These are phyloP conservation scores for Russula earlei DNA, from an alignment of 768 basidiomycete genomes.

Conservation along the genomic window DNA sequence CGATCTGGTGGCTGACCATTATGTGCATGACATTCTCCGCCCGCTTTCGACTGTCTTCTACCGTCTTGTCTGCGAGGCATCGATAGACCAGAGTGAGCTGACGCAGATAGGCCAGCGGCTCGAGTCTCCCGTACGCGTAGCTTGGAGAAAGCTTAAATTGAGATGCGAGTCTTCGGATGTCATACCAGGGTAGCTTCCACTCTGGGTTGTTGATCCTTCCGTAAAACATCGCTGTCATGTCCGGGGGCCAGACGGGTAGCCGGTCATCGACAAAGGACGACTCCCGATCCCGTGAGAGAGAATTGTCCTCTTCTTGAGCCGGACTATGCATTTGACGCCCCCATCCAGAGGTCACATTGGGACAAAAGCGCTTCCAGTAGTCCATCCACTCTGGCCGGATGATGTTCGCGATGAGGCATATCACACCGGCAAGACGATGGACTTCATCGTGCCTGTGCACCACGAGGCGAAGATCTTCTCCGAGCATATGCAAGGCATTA, in stretches of 20 bases:
- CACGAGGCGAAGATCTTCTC: constrained; percentile 56
- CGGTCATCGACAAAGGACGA: constrained; percentile 53
- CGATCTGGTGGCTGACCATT: constrained; percentile 42
- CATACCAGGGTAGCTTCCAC: constrained; percentile 45
- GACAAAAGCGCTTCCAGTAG: constrained; percentile 82
- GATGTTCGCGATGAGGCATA: constrained; percentile 51
- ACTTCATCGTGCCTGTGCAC: constrained; percentile 48
- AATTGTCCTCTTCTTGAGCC: background rate
- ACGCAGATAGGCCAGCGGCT: constrained; percentile 47
- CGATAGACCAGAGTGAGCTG: constrained; percentile 49
- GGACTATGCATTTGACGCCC: constrained; percentile 22
- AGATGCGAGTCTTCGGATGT: constrained; percentile 34
- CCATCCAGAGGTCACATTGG: constrained; percentile 53
- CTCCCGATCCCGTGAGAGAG: constrained; percentile 3
- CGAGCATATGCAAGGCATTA: constrained; percentile 71
- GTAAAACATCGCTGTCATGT: constrained; percentile 58
- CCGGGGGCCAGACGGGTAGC: constrained; percentile 69
- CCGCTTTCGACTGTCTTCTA: constrained; percentile 46
- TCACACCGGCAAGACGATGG: constrained; percentile 46
- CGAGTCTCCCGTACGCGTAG: constrained; percentile 51
- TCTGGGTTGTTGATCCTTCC: constrained; percentile 52
- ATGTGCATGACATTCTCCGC: constrained; percentile 54
- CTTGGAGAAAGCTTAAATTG: constrained; percentile 42
- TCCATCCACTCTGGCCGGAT: constrained; percentile 84
- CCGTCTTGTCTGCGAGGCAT: constrained; percentile 45